Base-by-base conservation (phyloP, 768 basidiomycete species). In the Suillus ampliporus region DNA sequence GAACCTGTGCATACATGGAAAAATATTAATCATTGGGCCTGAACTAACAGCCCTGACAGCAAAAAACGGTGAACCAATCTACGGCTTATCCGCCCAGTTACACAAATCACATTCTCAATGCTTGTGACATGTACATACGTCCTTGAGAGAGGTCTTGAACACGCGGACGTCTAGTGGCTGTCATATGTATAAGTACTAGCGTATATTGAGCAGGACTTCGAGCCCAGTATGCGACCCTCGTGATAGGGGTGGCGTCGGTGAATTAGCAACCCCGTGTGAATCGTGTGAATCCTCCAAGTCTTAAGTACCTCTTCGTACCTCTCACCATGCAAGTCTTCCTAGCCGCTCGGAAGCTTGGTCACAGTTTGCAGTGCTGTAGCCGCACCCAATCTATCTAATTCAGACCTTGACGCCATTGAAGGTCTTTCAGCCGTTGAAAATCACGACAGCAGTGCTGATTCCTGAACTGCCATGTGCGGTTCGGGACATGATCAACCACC, bases 401-500 rank as follows among this genome's bases (percentile, higher is more conserved):
- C 23, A 37, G 23, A 13, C 23, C 38, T 26, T 56, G 35, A 23
- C 21, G n/a, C n/a, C n/a, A n/a, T n/a, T n/a, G n/a, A n/a, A 41
- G 17, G 15, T 37, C 23, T 56, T 54, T 56, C 21, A 38, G 15
- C 53, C 5, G 23, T 21, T 26, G 23, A 26, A 37, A 40, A 19
- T 56, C 46, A 47, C 11, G 2, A 21, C 7, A 10, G 23, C 52
- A 37, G 35, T 10, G 23, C 52, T 15, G 31, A 31, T 31, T 31
- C 31, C 4, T 31, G 21, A 35, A 34, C 35, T 23, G 47, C 26
- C 47, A 28, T 28, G 10, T 31, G 31, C 34, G 37, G 38, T 40
- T 13, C 17, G 23, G 23, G 40, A 56, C 26, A 56, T 56, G 54
- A 56, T 56, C 11, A 28, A 40, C 38, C 60, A 53, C 5, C 26